Base-by-base conservation (phyloP, 2,329 filamentous ascomycete species). In the Xylariaceae sp. region DNA sequence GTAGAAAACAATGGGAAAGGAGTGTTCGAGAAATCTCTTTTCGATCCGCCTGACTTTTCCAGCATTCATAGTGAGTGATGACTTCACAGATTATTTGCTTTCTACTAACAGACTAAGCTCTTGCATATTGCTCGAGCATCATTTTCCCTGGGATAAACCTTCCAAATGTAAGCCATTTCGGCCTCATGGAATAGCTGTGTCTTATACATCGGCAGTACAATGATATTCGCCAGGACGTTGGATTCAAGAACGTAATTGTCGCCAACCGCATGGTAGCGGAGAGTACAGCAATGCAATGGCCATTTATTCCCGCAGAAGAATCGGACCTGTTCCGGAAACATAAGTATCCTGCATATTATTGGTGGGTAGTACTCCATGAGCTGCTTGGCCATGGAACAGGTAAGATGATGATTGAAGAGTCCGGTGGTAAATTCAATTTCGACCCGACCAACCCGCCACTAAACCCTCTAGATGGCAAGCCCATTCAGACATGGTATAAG, bases 41-140 rank as follows among this genome's bases (percentile, higher is more conserved):
- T 91, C 67, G 75, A 88, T 10, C 82, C 83, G 30, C 88, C 88
- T 0, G 87, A 91, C 67, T 91, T 91, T 67, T 87, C 87, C 1
- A 87, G 82, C 10, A 75, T 91, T 3, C 87, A 91, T 63, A 80
- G 89, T 55, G 67, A 84, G 59, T 83, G 11, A 84, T 6, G 26
- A 29, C 13, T 43, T 7, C 9, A 47, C 36, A 9, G n/a, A 60
- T 58, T 30, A 53, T 44, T 52, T 33, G 41, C 20, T 41, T 33
- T 16, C 45, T 52, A 23, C 47, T 36, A 32, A 39, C 16, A 21
- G 24, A n/a, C 5, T 33, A 39, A 78, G 75, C 70, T 18, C 68
- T 78, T n/a, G 72, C 73, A 2, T 74, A 72, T 53, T 77, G 73
- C 59, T 73, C 69, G 0, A 78, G 73, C 53, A 74, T 74, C 43